Conservation (phyloP, 2,329 filamentous ascomycete genomes). For the Trichoderma koningii region DNA sequence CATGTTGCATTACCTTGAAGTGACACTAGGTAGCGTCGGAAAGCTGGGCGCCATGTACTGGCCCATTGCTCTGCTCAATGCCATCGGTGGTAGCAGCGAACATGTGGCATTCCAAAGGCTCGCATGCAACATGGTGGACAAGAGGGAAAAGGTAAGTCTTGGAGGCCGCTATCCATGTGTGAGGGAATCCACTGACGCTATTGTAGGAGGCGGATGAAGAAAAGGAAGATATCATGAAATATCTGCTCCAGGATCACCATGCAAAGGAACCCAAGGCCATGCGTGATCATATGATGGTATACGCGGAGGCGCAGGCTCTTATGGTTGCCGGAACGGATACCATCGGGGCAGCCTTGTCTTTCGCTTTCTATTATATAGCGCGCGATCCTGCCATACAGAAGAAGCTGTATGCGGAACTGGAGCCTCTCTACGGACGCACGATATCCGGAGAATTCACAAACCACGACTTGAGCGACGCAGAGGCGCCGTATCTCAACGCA, state of each 20-base stretch:
- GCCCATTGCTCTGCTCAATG: constrained; percentile 30
- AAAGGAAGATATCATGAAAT: constrained; percentile 34
- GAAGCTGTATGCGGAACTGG: constrained; percentile 29
- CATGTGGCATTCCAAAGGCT: not conserved
- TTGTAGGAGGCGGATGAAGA: constrained; percentile 26
- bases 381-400: constrained; percentile 14
- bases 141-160: not conserved
- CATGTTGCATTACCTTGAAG: constrained; percentile 33
- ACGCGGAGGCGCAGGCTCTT: constrained; percentile 31
- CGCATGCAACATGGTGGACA: not conserved
- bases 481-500: constrained; percentile 32
- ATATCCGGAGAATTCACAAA: constrained; percentile 30
- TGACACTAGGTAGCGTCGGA: constrained; percentile 30
- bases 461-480: constrained; percentile 28
- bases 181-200: not conserved
- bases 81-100: constrained; percentile 19
- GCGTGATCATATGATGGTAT: constrained; percentile 31
- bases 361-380: not conserved
- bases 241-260: constrained; percentile 32
- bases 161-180: no score
- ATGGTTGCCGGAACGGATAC: constrained; percentile 30
- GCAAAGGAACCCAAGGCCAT: constrained; percentile 33
- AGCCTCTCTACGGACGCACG: constrained; percentile 28
- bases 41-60: constrained; percentile 32
- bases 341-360: not conserved